phyloP scores from a whole-genome alignment of 2,329 filamentous ascomycete genomes.

The Alternaria brassicae region DNA sequence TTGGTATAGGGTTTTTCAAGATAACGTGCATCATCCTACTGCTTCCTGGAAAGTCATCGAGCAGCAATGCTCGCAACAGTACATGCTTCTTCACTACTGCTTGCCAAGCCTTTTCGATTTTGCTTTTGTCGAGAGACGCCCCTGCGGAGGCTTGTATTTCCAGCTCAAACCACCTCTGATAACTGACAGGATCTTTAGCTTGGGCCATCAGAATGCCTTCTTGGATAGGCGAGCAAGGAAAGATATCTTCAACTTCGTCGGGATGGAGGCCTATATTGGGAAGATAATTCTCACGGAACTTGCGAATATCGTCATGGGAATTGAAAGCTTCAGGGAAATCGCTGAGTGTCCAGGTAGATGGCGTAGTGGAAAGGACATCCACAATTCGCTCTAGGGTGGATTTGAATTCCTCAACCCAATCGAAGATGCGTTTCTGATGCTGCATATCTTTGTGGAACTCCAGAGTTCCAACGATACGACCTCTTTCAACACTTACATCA shows the following conservation, averaged over 20 bases:
- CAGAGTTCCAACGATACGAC: slow-evolving; percentile 18
- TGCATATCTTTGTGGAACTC: slow-evolving; percentile 23
- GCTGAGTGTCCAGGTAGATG: slow-evolving; percentile 19
- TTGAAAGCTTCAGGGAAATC: slow-evolving; percentile 27
- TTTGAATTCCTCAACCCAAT: slow-evolving; percentile 21
- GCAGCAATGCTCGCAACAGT: not conserved
- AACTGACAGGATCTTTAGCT: slow-evolving; percentile 7
- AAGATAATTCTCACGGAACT: slow-evolving; percentile 11
- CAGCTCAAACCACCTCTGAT: not conserved
- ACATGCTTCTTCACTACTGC: not conserved
- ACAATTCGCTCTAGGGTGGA: slow-evolving; percentile 7
- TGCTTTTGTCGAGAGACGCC: not conserved
- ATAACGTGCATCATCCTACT: not conserved
- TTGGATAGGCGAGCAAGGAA: slow-evolving; percentile 63
- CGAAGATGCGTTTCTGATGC: not conserved
- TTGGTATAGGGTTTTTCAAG: not conserved
- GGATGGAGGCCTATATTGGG: slow-evolving; percentile 5
- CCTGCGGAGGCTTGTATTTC: not conserved
- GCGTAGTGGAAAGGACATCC: not conserved
- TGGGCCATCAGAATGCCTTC: slow-evolving; percentile 52
- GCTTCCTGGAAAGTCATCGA: not conserved
- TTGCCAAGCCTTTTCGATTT: no score
- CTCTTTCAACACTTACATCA: slow-evolving; percentile 16
- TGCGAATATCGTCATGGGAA: slow-evolving; percentile 21
- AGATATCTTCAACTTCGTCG: slow-evolving; percentile 56